Evolutionary conservation across 257 asterid species (phyloP).

Genomic region (Cordia subcordata): DNA sequence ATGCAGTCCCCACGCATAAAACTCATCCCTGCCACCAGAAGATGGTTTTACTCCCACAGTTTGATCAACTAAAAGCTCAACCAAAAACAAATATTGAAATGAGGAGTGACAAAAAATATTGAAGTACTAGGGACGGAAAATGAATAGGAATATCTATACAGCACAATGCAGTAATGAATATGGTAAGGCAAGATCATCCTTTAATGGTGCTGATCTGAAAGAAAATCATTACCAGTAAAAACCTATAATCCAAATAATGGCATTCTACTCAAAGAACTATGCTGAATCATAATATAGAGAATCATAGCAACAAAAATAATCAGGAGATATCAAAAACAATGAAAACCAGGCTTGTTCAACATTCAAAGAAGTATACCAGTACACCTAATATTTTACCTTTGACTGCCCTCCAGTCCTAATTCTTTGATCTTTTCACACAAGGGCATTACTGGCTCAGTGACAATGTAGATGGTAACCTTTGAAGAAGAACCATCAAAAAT

Average conservation of each 20-base stretch:
- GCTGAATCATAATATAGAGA: slow-evolving; percentile 12
- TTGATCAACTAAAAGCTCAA: background rate
- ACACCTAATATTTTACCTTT: slow-evolving; percentile 48
- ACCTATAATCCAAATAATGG: background rate
- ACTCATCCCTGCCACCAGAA: slow-evolving; percentile 71
- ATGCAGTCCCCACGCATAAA: slow-evolving; percentile 96
- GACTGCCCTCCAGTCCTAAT: slow-evolving; percentile 81
- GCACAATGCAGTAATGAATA: no score
- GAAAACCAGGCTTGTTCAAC: slow-evolving; percentile 6
- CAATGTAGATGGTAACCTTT: slow-evolving; percentile 83
- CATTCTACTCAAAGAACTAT: background rate
- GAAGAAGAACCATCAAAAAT: slow-evolving; percentile 67
- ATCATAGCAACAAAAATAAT: slow-evolving; percentile 11
- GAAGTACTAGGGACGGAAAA: no score
- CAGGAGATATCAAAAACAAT: slow-evolving; percentile 1
- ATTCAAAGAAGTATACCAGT: slow-evolving; percentile 9
- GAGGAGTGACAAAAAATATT: background rate
- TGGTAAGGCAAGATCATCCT: no score
- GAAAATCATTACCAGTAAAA: background rate
- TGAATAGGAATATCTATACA: background rate
- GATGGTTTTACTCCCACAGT: slow-evolving; percentile 12
- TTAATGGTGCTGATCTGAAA: no score
- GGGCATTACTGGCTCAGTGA: slow-evolving; percentile 97
- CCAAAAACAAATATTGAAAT: no score
- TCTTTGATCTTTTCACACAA: slow-evolving; percentile 93